Evolutionary conservation across 2,329 filamentous ascomycete genomes (phyloP).

Genomic region (Bipolaris oryzae): DNA sequence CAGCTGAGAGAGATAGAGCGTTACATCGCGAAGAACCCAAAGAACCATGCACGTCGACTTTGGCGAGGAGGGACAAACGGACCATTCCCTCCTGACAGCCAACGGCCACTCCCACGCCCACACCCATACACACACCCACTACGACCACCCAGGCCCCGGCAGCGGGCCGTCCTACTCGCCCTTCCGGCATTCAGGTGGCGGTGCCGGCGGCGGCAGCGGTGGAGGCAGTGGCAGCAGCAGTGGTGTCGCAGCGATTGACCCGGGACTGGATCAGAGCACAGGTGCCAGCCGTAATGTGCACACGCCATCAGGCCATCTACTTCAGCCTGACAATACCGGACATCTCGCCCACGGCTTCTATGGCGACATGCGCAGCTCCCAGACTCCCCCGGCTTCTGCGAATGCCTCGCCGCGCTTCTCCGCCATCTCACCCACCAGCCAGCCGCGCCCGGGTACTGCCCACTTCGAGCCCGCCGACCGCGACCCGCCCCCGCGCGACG

Average conservation of each 20-base stretch:
- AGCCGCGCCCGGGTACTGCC: slow-evolving; percentile 39
- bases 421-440: slow-evolving; percentile 44
- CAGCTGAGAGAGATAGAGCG: slow-evolving; percentile 29
- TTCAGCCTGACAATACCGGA: slow-evolving; percentile 44
- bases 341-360: slow-evolving; percentile 46
- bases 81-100: slow-evolving; percentile 40
- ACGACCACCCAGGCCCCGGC: slow-evolving; percentile 41
- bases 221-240: background rate
- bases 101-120: slow-evolving; percentile 41
- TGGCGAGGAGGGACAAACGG: slow-evolving; percentile 40
- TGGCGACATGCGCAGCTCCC: slow-evolving; percentile 47
- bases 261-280: slow-evolving; percentile 44
- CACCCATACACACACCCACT: slow-evolving; percentile 32
- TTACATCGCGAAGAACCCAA: slow-evolving; percentile 38
- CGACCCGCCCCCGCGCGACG: slow-evolving; percentile 68
- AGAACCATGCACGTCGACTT: slow-evolving; percentile 50
- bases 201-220: background rate
- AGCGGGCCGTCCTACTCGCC: slow-evolving; percentile 39
- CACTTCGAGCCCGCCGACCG: slow-evolving; percentile 55
- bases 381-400: slow-evolving; percentile 46
- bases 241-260: slow-evolving; percentile 44
- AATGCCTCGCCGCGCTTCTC: slow-evolving; percentile 49
- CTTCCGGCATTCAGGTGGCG: slow-evolving; percentile 39
- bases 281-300: slow-evolving; percentile 44
- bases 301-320: slow-evolving; percentile 41